Conservation (phyloP, 257 asterid species). For the Osmanthus fragrans region DNA sequence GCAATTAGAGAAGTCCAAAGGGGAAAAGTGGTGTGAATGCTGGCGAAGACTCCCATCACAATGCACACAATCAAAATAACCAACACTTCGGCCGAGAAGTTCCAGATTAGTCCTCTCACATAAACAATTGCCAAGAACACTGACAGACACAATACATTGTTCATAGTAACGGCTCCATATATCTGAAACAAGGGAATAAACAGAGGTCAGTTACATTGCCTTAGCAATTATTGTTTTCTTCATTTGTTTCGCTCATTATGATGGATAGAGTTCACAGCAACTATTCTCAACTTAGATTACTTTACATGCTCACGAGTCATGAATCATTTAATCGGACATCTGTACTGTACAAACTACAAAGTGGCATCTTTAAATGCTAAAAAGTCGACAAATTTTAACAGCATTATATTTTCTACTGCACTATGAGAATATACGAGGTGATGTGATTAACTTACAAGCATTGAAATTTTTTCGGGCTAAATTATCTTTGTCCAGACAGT, state of each 20-base stretch:
- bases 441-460: neutral
- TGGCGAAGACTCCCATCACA: conserved; percentile 75
- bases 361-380: neutral
- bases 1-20: conserved; percentile 79
- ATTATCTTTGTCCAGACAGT: neutral
- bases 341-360: neutral
- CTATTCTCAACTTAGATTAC: neutral
- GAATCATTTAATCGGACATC: neutral
- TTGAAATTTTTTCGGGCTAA: neutral
- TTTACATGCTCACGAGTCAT: neutral
- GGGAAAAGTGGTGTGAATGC: conserved; percentile 76
- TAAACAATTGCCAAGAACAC: conserved; percentile 89
- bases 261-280: neutral
- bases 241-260: neutral
- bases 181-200: conserved; percentile 40
- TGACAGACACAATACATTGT: conserved; percentile 75
- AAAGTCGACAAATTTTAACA: neutral
- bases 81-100: conserved; percentile 91
- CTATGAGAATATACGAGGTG: neutral
- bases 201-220: neutral
- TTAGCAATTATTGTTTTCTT: neutral
- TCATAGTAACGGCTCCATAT: conserved; percentile 94
- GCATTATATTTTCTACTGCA: neutral
- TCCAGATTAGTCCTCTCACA: conserved; percentile 74
- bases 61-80: conserved; percentile 83